Evolutionary conservation across 2,329 filamentous ascomycete genomes (phyloP).

Genomic region (Ophiostoma piceae): DNA sequence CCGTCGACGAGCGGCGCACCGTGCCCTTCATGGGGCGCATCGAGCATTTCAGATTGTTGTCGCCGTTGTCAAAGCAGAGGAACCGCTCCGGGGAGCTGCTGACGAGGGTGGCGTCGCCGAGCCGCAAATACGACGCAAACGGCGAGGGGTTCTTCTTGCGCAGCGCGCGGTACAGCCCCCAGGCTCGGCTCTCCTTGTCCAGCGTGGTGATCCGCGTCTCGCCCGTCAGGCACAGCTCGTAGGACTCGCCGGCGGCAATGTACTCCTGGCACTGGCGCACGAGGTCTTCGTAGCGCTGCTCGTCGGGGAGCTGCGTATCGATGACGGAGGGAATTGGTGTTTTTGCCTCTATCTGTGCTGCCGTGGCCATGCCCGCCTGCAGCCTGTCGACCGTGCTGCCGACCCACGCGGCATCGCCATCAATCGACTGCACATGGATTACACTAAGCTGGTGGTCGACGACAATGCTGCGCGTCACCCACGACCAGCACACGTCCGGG

Average conservation of each 20-base stretch:
- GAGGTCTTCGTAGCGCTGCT: slow-evolving; percentile 56
- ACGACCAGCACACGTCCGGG: slow-evolving; percentile 70
- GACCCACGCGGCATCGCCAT: slow-evolving; percentile 40
- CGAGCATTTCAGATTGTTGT: slow-evolving; percentile 48
- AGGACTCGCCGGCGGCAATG: slow-evolving; percentile 73
- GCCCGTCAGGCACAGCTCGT: slow-evolving; percentile 78
- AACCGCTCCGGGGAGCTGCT: slow-evolving; percentile 88
- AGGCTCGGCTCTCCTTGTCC: slow-evolving; percentile 37
- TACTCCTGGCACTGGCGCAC: slow-evolving; percentile 65
- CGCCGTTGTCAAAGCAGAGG: slow-evolving; percentile 40
- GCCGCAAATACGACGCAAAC: slow-evolving; percentile 74
- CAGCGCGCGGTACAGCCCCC: slow-evolving; percentile 67
- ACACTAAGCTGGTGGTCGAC: slow-evolving; percentile 62
- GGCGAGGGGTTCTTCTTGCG: slow-evolving; percentile 71
- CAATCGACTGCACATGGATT: slow-evolving; percentile 63
- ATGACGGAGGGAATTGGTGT: not conserved
- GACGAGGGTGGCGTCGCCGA: slow-evolving; percentile 65
- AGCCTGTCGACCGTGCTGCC: slow-evolving; percentile 35
- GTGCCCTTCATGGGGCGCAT: slow-evolving; percentile 97
- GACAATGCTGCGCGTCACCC: slow-evolving; percentile 71
- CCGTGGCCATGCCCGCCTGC: slow-evolving; percentile 30
- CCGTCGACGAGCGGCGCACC: slow-evolving; percentile 66
- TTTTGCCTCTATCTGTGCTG: too few species aligned
- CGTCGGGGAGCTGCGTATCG: slow-evolving; percentile 40
- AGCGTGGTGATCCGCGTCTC: slow-evolving; percentile 56